Evolutionary conservation across 345 rosid species (phyloP).

Genomic region (Eucalyptus polybractea): DNA sequence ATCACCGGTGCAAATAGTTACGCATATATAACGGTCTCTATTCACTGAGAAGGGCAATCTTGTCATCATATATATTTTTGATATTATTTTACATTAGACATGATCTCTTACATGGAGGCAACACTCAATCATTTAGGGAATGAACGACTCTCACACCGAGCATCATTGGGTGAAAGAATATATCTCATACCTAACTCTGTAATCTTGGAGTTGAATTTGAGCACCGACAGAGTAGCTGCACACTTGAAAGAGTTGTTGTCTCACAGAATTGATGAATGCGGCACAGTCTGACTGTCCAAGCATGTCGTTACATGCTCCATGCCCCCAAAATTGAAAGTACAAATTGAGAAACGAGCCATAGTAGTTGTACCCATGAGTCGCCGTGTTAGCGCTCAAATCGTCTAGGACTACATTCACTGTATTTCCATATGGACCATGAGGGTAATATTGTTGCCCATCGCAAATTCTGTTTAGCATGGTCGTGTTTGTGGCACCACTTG

Average conservation of each 20-base stretch:
- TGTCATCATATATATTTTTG: background rate
- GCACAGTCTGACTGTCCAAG: background rate
- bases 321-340: background rate
- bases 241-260: background rate
- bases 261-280: background rate
- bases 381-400: background rate
- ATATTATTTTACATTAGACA: background rate
- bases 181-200: background rate
- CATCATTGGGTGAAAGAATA: background rate
- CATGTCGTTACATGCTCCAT: background rate
- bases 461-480: background rate
- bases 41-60: background rate
- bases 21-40: background rate
- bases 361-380: background rate
- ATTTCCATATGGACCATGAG: background rate
- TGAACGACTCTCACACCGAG: background rate
- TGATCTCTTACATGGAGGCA: background rate
- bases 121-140: background rate
- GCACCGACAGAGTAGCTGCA: background rate
- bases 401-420: background rate
- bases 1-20: background rate
- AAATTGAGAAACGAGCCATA: background rate
- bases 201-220: background rate
- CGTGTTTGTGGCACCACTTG: background rate
- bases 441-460: background rate